These are phyloP conservation scores for Trichophyton schoenleinii DNA, from an alignment of 2,329 filamentous ascomycete species.

Conservation along the genomic window DNA sequence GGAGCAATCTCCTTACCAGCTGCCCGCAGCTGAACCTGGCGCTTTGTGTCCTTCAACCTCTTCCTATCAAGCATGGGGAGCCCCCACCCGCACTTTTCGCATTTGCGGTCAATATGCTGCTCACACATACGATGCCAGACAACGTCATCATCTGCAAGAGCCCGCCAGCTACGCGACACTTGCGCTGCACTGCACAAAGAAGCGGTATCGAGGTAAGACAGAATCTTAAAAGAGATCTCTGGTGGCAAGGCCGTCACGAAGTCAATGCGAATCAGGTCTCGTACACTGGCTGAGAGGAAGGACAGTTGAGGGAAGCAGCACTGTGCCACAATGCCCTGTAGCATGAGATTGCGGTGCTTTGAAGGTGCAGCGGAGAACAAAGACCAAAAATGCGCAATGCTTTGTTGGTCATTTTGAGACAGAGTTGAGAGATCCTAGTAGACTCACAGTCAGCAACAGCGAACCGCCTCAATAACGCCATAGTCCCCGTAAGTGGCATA, in stretches of 20 bases:
- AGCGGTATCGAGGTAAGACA: conserved; percentile 83
- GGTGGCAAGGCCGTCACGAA: conserved; percentile 79
- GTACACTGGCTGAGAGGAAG: conserved; percentile 76
- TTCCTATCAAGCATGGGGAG: conserved; percentile 81
- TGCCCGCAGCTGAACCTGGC: conserved; percentile 59
- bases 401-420: conserved; percentile 76
- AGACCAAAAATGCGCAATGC: conserved; percentile 95
- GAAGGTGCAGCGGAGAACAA: conserved; percentile 89
- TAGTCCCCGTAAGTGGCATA: conserved; percentile 13
- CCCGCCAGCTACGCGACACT: conserved; percentile 78
- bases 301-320: conserved; percentile 97
- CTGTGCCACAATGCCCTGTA: conserved; percentile 89
- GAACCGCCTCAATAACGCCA: neutral
- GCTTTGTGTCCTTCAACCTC: conserved; percentile 71
- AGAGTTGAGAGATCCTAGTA: conserved; percentile 65
- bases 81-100: conserved; percentile 91
- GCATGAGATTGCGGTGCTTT: conserved; percentile 89
- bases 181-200: conserved; percentile 93
- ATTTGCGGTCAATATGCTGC: conserved; percentile 88
- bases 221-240: conserved; percentile 85
- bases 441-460: neutral
- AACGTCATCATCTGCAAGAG: conserved; percentile 87
- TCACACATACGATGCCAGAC: conserved; percentile 99
- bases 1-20: conserved; percentile 6
- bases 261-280: conserved; percentile 94